A percentile compares a stretch with the other conserved stretches of the same genome.
phyloP scores from a whole-genome alignment of 2,329 filamentous ascomycete genomes.

The Rhexocercosporidium sp. region DNA sequence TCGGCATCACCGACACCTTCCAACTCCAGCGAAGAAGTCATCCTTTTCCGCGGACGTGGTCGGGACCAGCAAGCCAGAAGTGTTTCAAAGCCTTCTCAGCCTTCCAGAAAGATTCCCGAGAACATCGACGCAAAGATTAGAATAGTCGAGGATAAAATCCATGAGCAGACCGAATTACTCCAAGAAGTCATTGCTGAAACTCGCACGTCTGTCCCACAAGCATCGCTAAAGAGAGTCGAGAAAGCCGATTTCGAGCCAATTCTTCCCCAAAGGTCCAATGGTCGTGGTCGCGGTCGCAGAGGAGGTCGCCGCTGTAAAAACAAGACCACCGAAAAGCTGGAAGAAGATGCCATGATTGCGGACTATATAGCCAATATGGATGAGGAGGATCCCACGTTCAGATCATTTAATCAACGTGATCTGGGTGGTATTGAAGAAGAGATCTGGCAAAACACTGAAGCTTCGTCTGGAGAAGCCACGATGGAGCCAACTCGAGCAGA shows the following conservation, averaged over 20 bases:
- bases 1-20: constrained; percentile 47
- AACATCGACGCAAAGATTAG: constrained; percentile 38
- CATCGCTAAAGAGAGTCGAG: constrained; percentile 9
- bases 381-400: constrained; percentile 30
- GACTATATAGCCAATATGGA: constrained; percentile 46
- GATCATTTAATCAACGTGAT: constrained; percentile 43
- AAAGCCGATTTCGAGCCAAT: constrained; percentile 13
- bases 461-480: constrained; percentile 30
- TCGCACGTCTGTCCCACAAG: constrained; percentile 2
- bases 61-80: constrained; percentile 41
- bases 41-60: constrained; percentile 69
- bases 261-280: neutral
- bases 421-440: constrained; percentile 52
- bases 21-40: constrained; percentile 75
- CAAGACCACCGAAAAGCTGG: constrained; percentile 23
- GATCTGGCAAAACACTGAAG: constrained; percentile 40
- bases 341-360: constrained; percentile 35
- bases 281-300: neutral
- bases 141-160: constrained; percentile 39
- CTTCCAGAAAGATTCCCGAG: constrained; percentile 6
- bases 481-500: constrained; percentile 6
- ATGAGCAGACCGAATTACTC: constrained; percentile 34
- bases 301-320: constrained; percentile 18
- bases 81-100: constrained; percentile 15
- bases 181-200: constrained; percentile 34